Evolutionary conservation across 257 asterid genomes (phyloP).

Genomic region (Ligustrum vulgare): DNA sequence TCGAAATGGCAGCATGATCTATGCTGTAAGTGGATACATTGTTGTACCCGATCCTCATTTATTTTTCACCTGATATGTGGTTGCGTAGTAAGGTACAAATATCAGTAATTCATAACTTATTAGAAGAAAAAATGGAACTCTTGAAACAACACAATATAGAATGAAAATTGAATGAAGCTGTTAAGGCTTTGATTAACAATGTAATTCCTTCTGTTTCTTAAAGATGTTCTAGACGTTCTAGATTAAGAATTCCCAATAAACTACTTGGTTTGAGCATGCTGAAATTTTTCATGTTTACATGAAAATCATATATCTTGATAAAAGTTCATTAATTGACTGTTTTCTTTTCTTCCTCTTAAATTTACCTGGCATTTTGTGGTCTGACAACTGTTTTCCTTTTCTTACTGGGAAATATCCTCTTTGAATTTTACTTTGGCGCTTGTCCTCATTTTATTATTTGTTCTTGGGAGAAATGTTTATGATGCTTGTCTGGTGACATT

Average conservation of each 20-base stretch:
- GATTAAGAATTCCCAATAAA: not conserved
- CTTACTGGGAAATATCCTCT: not conserved
- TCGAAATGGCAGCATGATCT: not conserved
- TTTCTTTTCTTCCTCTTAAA: too few relatives aligned
- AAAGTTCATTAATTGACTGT: too few relatives aligned
- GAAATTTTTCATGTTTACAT: too few relatives aligned
- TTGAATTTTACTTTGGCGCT: not conserved
- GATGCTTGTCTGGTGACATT: slow-evolving; percentile 12
- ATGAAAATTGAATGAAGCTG: not conserved
- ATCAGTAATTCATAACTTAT: not conserved
- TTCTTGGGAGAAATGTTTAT: not conserved
- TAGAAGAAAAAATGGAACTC: not conserved
- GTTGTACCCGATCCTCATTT: not conserved
- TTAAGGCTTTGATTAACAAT: not conserved
- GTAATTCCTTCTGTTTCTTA: not conserved
- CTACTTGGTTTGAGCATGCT: too few relatives aligned
- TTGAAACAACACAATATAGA: not conserved
- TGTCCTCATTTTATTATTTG: not conserved
- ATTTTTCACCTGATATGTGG: not conserved
- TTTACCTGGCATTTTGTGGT: too few relatives aligned
- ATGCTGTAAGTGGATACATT: not conserved
- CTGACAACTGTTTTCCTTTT: too few relatives aligned
- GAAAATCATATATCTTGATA: too few relatives aligned
- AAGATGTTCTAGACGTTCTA: not conserved
- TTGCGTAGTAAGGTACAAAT: not conserved